Conservation (phyloP, 495 filamentous ascomycete genomes). For the Tuber indicum region DNA sequence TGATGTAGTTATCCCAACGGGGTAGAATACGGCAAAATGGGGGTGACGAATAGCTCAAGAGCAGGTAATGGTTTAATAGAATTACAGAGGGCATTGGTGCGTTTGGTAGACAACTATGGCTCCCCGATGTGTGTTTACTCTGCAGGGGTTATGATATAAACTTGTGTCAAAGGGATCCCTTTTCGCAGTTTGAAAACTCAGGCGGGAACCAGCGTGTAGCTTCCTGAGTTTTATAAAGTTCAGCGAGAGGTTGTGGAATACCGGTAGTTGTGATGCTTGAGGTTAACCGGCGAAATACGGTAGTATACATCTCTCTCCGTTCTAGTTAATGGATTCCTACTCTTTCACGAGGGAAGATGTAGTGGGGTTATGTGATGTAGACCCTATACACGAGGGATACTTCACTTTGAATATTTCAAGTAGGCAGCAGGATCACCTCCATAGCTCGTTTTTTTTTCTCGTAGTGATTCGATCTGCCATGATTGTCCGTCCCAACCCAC, state of each 20-base stretch:
- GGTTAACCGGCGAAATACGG: background rate
- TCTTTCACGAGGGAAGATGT: background rate
- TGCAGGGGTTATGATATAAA: background rate
- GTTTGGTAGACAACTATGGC: background rate
- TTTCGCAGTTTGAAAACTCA: background rate
- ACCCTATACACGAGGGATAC: background rate
- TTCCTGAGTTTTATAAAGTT: background rate
- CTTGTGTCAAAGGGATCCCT: background rate
- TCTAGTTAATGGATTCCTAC: background rate
- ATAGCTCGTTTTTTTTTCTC: background rate
- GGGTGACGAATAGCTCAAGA: background rate
- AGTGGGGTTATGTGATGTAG: background rate
- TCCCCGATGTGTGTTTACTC: background rate
- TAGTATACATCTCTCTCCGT: background rate
- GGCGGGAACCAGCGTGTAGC: background rate
- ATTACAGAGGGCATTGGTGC: background rate
- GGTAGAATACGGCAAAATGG: background rate
- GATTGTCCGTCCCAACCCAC: background rate
- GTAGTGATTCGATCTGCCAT: background rate
- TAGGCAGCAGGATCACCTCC: background rate
- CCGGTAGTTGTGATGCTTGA: background rate
- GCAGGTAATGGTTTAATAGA: background rate
- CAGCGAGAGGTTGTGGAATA: background rate
- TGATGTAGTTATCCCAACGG: constrained; percentile 59
- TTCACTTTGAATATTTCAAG: background rate